A percentile compares a stretch with the other conserved stretches of the same genome.
These are phyloP conservation scores for Diplotaxis tenuifolia DNA, from an alignment of 345 rosid species.

Conservation along the genomic window DNA sequence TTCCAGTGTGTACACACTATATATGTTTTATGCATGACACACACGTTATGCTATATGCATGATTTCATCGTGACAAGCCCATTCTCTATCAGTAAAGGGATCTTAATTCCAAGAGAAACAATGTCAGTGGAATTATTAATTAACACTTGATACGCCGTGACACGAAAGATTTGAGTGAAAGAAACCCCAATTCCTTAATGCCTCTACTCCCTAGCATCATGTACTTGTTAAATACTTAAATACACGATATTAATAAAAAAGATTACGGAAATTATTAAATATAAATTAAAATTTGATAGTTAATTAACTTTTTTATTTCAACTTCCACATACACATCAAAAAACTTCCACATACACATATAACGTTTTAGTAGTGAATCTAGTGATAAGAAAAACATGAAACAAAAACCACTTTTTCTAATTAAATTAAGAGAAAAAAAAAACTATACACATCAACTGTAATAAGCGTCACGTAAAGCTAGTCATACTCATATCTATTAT, in stretches of 20 bases:
- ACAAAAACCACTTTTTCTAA: background rate
- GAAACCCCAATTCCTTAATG: conserved; percentile 11
- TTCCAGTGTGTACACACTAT: background rate
- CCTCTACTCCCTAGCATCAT: background rate
- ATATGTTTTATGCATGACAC: conserved; percentile 22
- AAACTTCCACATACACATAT: background rate
- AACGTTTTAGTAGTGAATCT: background rate
- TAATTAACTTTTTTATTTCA: background rate
- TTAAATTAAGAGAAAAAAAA: background rate
- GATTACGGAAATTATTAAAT: no score
- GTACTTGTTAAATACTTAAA: background rate
- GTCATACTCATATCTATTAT: no score
- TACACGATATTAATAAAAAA: background rate
- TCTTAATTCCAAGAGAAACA: background rate
- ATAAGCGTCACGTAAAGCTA: no score
- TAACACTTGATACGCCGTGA: conserved; percentile 4
- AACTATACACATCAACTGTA: no score
- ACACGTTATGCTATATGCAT: conserved; percentile 21
- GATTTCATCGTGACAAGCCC: background rate
- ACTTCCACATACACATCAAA: no score
- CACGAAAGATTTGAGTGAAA: conserved; percentile 35
- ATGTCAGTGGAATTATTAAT: conserved; percentile 3
- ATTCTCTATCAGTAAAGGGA: background rate
- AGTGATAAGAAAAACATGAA: background rate
- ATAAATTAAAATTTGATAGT: background rate